These are phyloP conservation scores for Micractinium sp. DNA, from an alignment of 139 green algal genomes.

Conservation along the genomic window DNA sequence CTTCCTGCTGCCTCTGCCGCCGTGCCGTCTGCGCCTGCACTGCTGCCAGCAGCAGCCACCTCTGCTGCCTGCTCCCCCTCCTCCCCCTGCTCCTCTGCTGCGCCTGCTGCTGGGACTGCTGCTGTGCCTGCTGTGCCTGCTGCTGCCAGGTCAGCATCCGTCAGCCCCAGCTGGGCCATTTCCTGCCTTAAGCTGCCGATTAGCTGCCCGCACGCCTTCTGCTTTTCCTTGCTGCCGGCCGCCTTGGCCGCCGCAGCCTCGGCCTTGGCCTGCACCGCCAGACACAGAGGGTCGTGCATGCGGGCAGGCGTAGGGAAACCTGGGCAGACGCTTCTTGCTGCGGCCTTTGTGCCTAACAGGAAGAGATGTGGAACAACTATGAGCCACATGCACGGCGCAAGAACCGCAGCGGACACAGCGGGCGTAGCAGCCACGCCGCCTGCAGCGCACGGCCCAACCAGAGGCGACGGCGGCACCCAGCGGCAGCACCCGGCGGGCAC, in stretches of 20 bases:
- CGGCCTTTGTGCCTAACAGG: no score
- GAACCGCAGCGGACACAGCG: no score
- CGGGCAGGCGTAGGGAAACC: no score
- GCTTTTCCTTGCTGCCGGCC: slow-evolving; percentile 70
- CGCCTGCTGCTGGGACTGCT: not conserved
- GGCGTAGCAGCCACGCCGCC: no score
- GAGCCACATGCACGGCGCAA: no score
- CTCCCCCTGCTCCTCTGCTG: slow-evolving; percentile 9
- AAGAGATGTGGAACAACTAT: no score
- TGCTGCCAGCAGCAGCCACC: not conserved
- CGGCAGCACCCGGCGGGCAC: no score
- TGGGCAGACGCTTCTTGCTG: no score
- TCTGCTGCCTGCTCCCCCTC: slow-evolving; percentile 31
- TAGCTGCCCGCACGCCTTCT: slow-evolving; percentile 77
- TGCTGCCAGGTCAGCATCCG: slow-evolving; percentile 33
- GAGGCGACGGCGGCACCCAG: no score
- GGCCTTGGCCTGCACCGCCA: slow-evolving; percentile 24
- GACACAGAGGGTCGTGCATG: not conserved
- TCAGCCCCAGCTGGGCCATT: slow-evolving; percentile 55
- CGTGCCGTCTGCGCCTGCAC: not conserved
- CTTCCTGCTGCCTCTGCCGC: not conserved
- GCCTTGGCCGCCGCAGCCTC: slow-evolving; percentile 68
- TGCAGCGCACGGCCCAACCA: no score
- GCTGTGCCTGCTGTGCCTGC: not conserved
- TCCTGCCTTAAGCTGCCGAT: slow-evolving; percentile 80